A percentile compares a stretch with the other conserved stretches of the same genome.
Evolutionary conservation across 352 stramenopile genomes (phyloP).

Genomic region (Halophytophthora batemanensis): DNA sequence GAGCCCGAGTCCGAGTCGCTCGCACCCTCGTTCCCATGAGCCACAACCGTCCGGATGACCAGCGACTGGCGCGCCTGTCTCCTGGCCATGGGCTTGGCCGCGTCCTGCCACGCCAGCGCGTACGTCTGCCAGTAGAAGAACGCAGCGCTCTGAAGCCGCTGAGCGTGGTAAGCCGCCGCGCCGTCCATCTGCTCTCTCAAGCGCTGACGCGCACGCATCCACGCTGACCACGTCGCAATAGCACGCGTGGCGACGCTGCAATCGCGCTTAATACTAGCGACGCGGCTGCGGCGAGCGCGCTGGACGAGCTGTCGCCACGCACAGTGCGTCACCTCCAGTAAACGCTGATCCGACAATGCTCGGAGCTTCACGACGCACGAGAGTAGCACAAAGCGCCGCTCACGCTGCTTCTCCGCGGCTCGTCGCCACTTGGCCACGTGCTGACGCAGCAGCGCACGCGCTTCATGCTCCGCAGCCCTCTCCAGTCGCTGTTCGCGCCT

Average conservation of each 20-base stretch:
- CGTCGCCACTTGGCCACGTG: slow-evolving; percentile 17
- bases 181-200: slow-evolving; percentile 6
- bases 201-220: slow-evolving; percentile 6
- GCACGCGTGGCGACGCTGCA: slow-evolving; percentile 1
- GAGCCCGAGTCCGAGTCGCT: slow-evolving; percentile 15
- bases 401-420: slow-evolving; percentile 17
- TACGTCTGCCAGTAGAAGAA: slow-evolving; percentile 83
- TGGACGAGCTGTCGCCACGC: slow-evolving; percentile 17
- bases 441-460: slow-evolving; percentile 1
- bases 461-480: slow-evolving; percentile 7
- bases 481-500: slow-evolving; percentile 8
- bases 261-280: slow-evolving; percentile 4
- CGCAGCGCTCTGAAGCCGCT: slow-evolving; percentile 28
- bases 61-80: slow-evolving; percentile 1
- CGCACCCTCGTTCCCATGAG: neutral
- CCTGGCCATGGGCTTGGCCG: slow-evolving; percentile 13
- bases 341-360: slow-evolving; percentile 8
- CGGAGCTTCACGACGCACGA: slow-evolving; percentile 52
- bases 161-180: slow-evolving; percentile 26
- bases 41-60: neutral
- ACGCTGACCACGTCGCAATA: slow-evolving; percentile 10
- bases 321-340: slow-evolving; percentile 20
- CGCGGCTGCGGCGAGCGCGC: slow-evolving; percentile 6
- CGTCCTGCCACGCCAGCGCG: slow-evolving; percentile 65
- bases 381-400: slow-evolving; percentile 46